These are phyloP conservation scores for Lenwebbia sp. DNA, from an alignment of 345 rosid species.

Conservation along the genomic window DNA sequence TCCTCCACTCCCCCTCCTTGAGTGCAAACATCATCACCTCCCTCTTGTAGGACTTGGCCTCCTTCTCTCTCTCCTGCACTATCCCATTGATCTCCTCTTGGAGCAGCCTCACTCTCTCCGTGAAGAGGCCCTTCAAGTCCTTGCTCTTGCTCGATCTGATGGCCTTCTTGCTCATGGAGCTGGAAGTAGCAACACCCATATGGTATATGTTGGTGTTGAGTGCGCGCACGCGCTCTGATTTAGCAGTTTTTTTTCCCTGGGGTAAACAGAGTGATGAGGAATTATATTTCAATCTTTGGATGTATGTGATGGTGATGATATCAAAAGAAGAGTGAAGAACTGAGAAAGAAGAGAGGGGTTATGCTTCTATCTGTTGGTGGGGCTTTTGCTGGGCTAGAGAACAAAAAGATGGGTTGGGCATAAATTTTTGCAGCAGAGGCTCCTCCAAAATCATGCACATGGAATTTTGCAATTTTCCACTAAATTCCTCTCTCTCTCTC, in stretches of 20 bases:
- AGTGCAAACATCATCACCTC: slow-evolving; percentile 31
- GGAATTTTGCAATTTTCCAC: neutral
- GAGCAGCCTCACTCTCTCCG: slow-evolving; percentile 29
- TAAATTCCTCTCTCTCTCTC: neutral
- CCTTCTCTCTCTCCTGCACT: slow-evolving; percentile 33
- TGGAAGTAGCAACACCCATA: neutral
- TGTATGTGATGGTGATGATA: neutral
- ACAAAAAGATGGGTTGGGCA: neutral
- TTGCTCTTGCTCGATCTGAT: slow-evolving; percentile 22
- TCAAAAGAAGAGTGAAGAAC: neutral
- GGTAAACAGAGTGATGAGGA: neutral
- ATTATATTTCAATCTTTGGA: neutral
- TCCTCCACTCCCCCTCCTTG: slow-evolving; percentile 61
- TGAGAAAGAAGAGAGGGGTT: neutral
- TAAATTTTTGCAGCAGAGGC: neutral
- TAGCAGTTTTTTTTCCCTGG: neutral
- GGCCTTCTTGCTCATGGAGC: neutral
- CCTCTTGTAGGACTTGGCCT: slow-evolving; percentile 26
- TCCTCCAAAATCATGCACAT: neutral
- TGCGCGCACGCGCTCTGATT: neutral
- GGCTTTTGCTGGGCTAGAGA: neutral
- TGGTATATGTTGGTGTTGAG: neutral
- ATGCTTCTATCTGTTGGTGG: neutral
- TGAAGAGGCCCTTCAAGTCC: slow-evolving; percentile 9
- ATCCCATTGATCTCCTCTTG: slow-evolving; percentile 34